Percentiles rank a stretch among this genome's conserved stretches.
phyloP scores from a whole-genome alignment of 2,329 filamentous ascomycete genomes.

The Colletotrichum ledebouriae region DNA sequence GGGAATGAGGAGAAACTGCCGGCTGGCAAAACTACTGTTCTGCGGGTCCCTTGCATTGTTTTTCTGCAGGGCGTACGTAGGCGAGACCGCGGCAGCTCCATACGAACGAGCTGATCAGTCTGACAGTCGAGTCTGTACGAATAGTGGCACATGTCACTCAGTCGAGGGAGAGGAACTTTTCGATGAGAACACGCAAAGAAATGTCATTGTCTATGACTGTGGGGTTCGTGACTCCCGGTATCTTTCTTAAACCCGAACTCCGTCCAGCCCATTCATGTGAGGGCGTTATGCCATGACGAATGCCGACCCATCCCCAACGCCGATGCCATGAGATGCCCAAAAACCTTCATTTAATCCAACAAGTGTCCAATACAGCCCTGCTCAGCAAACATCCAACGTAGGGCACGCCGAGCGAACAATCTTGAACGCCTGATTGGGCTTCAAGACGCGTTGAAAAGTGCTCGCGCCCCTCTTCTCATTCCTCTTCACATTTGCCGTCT shows the following conservation, averaged over 20 bases:
- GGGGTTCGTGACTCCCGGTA: conserved; percentile 12
- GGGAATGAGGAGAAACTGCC: neutral
- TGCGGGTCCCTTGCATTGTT: neutral
- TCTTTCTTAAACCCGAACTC: conserved; percentile 28
- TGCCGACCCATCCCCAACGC: conserved; percentile 29
- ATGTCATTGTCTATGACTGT: neutral
- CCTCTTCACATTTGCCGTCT: conserved; percentile 24
- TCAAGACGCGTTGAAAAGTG: conserved; percentile 1
- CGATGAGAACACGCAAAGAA: neutral
- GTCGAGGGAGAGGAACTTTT: neutral
- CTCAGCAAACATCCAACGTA: conserved; percentile 28
- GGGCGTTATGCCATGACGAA: conserved; percentile 6
- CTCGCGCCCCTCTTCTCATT: conserved; percentile 5
- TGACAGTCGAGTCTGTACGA: neutral
- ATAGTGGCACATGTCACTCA: neutral
- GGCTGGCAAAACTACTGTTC: neutral
- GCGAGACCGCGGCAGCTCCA: no score
- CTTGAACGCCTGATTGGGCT: neutral
- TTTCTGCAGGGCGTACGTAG: no score
- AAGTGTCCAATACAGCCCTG: neutral
- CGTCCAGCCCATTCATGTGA: neutral
- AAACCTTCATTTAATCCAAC: neutral
- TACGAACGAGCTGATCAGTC: no score
- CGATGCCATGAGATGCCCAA: conserved; percentile 28
- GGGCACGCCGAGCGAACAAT: conserved; percentile 22